Evolutionary conservation across 768 basidiomycete species (phyloP).

Genomic region (Sporobolomyces pararoseus): DNA sequence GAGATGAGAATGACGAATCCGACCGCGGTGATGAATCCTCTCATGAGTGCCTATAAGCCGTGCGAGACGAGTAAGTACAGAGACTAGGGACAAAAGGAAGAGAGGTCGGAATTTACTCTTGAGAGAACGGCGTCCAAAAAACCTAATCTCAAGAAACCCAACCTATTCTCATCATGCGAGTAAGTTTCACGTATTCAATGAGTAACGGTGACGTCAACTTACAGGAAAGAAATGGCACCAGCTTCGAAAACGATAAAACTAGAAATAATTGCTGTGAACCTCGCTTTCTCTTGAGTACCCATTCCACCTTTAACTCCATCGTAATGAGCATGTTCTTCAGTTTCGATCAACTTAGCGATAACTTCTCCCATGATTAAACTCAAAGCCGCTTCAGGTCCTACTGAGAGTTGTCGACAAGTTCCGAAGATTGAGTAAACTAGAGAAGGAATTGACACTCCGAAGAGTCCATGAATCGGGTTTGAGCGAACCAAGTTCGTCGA

Average conservation of each 20-base stretch:
- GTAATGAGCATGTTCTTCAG: constrained; percentile 37
- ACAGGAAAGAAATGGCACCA: constrained; percentile 37
- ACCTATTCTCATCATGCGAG: too few relatives aligned
- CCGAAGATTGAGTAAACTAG: constrained; percentile 45
- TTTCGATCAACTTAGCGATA: constrained; percentile 28
- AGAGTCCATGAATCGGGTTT: constrained; percentile 44
- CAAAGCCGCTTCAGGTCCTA: constrained; percentile 46
- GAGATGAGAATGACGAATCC: constrained; percentile 44
- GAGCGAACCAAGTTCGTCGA: constrained; percentile 40
- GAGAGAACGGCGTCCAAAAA: constrained; percentile 46
- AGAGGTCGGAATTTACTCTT: too few relatives aligned
- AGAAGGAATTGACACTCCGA: constrained; percentile 42
- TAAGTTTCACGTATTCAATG: constrained; percentile 1
- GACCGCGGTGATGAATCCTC: constrained; percentile 47
- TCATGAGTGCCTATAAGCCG: constrained; percentile 43
- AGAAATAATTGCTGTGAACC: constrained; percentile 2
- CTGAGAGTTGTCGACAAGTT: constrained; percentile 43
- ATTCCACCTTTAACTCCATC: constrained; percentile 4
- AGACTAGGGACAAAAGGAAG: not conserved
- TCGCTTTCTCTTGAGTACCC: constrained; percentile 2
- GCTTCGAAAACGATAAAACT: constrained; percentile 32
- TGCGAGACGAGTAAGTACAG: not conserved
- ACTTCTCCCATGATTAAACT: constrained; percentile 41
- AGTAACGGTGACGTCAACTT: not conserved
- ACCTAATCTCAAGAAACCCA: constrained; percentile 45